Evolutionary conservation across 306 rosid genomes (phyloP).

Genomic region (Dalbergia oliveri): DNA sequence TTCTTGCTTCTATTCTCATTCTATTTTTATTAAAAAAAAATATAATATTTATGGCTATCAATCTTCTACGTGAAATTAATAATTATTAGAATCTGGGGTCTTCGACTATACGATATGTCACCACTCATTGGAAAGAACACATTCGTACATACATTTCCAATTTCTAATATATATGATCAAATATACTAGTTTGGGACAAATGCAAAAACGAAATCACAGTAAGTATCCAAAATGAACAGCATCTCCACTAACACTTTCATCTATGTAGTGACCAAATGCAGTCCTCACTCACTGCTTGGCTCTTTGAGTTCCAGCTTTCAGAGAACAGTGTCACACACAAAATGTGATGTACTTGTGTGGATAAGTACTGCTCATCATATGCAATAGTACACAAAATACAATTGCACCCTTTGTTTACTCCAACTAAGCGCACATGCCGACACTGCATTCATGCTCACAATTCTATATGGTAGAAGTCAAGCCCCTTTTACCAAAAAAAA

Average conservation of each 20-base stretch:
- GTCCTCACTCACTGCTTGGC: constrained; percentile 19
- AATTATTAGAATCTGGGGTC: constrained; percentile 13
- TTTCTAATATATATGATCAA: neutral
- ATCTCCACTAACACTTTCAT: constrained; percentile 56
- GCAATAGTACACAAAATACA: constrained; percentile 34
- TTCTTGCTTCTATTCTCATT: constrained; percentile 7
- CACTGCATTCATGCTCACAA: constrained; percentile 28
- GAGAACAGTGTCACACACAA: constrained; percentile 48
- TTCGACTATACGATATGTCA: constrained; percentile 38
- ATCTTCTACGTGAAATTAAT: constrained; percentile 19
- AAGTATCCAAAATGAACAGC: constrained; percentile 77
- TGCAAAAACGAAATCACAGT: constrained; percentile 35
- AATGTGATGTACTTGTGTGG: constrained; percentile 28
- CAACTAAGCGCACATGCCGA: constrained; percentile 42
- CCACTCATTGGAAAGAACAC: constrained; percentile 32
- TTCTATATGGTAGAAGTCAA: constrained; percentile 28
- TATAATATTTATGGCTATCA: neutral
- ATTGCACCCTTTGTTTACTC: constrained; percentile 41
- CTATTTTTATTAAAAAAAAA: neutral
- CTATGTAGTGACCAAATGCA: constrained; percentile 48
- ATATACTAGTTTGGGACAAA: constrained; percentile 28
- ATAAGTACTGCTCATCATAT: constrained; percentile 26
- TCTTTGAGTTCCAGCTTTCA: constrained; percentile 31
- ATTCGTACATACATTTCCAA: neutral
- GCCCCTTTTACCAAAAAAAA: neutral